These are phyloP conservation scores for Drechmeria coniospora DNA, from an alignment of 2,329 filamentous ascomycete species.

Conservation along the genomic window DNA sequence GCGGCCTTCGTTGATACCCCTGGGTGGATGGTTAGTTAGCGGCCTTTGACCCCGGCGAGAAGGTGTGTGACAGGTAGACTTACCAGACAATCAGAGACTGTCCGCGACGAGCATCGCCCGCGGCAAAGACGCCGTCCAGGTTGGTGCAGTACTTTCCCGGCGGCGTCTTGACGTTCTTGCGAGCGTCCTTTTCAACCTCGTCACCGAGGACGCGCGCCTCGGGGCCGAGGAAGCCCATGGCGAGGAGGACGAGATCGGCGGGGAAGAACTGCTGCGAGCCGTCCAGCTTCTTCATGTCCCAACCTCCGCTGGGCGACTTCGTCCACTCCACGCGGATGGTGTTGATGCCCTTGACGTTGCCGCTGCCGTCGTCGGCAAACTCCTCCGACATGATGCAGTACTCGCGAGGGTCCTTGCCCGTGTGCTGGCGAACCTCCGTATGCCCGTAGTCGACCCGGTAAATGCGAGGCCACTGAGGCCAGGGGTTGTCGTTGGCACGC, in stretches of 20 bases:
- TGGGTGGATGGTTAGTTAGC: slow-evolving; percentile 24
- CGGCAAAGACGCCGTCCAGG: slow-evolving; percentile 76
- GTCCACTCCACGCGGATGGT: slow-evolving; percentile 94
- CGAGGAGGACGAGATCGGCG: slow-evolving; percentile 81
- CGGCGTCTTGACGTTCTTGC: slow-evolving; percentile 93
- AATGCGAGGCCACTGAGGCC: slow-evolving; percentile 96
- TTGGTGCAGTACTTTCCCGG: slow-evolving; percentile 81
- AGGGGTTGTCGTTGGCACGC: slow-evolving; percentile 87
- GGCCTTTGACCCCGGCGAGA: slow-evolving; percentile 2
- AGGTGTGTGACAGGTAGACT: slow-evolving; percentile 18
- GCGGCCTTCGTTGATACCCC: slow-evolving; percentile 94
- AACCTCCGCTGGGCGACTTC: slow-evolving; percentile 73
- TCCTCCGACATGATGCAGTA: slow-evolving; percentile 98
- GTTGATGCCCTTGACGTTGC: slow-evolving; percentile 89
- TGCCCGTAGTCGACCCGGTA: slow-evolving; percentile 98
- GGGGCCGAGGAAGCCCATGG: slow-evolving; percentile 94
- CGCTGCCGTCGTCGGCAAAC: slow-evolving; percentile 77
- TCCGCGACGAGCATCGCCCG: slow-evolving; percentile 86
- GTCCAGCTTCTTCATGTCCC: slow-evolving; percentile 98
- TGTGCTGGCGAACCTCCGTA: slow-evolving; percentile 88
- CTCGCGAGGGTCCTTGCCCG: slow-evolving; percentile 89
- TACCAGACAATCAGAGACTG: slow-evolving; percentile 94
- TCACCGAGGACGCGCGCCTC: slow-evolving; percentile 78
- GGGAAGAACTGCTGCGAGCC: slow-evolving; percentile 93
- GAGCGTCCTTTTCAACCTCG: slow-evolving; percentile 77